Evolutionary conservation across 2,329 filamentous ascomycete genomes (phyloP), one percentile per base, ranked within the genome.

Genomic region (Hypoxylon sp.): DNA sequence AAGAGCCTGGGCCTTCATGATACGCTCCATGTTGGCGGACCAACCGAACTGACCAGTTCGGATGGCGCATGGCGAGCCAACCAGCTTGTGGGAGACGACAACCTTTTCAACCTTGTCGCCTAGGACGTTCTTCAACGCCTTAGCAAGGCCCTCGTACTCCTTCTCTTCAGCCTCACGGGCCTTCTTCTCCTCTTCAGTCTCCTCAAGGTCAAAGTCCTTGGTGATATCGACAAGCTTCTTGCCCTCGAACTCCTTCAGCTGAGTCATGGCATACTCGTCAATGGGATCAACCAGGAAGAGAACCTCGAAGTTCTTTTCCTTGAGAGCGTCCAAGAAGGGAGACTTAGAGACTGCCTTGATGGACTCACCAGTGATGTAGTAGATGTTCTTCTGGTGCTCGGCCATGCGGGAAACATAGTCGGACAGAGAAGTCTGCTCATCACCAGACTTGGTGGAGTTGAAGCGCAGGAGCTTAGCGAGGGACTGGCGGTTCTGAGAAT

Each of bases 21-120:
- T 99, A 88, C 96, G 96, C 90, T 99, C 96, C 96, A 99, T 99
- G 91, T 99, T 99, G 82, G 96, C 96, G 65, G 95, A 98, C 96
- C 96, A 99, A 85, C 96, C 96, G 84, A 99, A 99, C 87, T 98
- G 96, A 80, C 96, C 96, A 76, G 96, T 99, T 84, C 96, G 95
- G 89, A 99, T 98, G 82, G 96, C 96, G 85, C 96, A 98, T 80
- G 96, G 96, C 73, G 96, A 90, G 81, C 92, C 92, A 77, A 92
- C 90, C 68, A 99, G 91, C 92, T 98, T 98, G 92, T 98, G 93
- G 75, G 91, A 95, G 82, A 99, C 95, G 73, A 99, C 94, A 44
- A 99, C 96, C 92, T 99, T 99, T 93, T 99, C 96, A 75, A 99
- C 96, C 90, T 97, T 97, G 83, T 99, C 96, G 80, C 96, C 96